Conservation (phyloP, 139 green algal species). For the Chloropicon primus region DNA sequence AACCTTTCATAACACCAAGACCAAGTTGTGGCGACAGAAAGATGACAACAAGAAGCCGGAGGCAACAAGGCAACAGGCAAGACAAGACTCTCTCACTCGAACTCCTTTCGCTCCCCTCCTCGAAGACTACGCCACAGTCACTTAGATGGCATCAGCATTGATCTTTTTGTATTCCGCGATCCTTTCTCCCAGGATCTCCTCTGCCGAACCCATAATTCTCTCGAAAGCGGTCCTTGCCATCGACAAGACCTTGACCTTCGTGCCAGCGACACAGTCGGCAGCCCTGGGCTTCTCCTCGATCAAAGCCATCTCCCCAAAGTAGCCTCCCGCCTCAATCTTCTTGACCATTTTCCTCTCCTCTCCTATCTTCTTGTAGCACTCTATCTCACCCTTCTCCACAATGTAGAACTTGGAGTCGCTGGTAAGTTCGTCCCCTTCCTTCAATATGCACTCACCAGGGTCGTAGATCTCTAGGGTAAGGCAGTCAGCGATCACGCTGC, state of each 20-base stretch:
- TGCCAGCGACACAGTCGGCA: constrained; percentile 35
- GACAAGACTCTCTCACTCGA: no score
- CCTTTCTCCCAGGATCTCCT: constrained; percentile 24
- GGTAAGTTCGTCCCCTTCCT: constrained; percentile 22
- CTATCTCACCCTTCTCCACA: constrained; percentile 29
- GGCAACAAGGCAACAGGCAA: no score
- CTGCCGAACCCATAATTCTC: constrained; percentile 39
- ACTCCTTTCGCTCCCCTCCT: background rate
- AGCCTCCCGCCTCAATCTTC: constrained; percentile 15
- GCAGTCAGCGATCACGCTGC: constrained; percentile 38
- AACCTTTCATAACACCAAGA: no score
- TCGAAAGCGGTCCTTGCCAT: constrained; percentile 41
- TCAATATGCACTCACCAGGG: constrained; percentile 27
- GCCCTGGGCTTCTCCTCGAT: constrained; percentile 17
- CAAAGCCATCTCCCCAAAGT: constrained; percentile 44
- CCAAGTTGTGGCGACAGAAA: no score
- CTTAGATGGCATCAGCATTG: constrained; percentile 11
- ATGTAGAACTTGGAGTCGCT: constrained; percentile 43
- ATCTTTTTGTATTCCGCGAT: constrained; percentile 26
- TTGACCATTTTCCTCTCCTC: constrained; percentile 24
- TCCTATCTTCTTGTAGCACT: constrained; percentile 31
- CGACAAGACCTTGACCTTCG: constrained; percentile 22
- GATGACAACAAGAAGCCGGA: no score
- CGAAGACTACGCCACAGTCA: background rate
- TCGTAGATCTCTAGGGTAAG: constrained; percentile 22